Evolutionary conservation across 352 stramenopile species (phyloP).

Genomic region (Elongisporangium senticosum): DNA sequence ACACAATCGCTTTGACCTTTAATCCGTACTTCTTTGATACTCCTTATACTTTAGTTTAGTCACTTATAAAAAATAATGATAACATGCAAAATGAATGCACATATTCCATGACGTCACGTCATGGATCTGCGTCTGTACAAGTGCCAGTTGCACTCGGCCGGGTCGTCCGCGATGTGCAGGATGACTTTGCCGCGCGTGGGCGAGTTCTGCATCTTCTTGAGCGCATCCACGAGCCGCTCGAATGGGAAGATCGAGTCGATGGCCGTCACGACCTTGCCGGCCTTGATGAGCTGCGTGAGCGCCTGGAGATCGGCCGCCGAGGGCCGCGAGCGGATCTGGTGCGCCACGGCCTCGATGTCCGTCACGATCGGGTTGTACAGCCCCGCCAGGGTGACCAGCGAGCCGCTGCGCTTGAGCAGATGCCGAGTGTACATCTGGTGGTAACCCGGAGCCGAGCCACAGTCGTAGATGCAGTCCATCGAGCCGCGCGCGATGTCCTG

Average conservation of each 20-base stretch:
- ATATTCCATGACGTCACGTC: not conserved
- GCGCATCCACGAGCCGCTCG: conserved; percentile 16
- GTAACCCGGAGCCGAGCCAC: conserved; percentile 17
- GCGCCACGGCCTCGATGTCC: not conserved
- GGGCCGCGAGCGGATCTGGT: not conserved
- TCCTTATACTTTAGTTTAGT: not conserved
- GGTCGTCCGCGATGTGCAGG: conserved; percentile 15
- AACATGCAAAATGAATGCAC: not conserved
- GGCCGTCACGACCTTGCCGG: conserved; percentile 13
- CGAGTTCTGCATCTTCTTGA: conserved; percentile 21
- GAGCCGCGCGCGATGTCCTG: conserved; percentile 23
- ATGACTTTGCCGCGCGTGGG: conserved; percentile 37
- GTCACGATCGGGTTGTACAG: not conserved
- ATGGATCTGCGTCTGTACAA: not conserved
- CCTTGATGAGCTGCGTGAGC: conserved; percentile 30
- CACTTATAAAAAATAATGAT: not conserved
- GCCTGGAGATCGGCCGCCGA: conserved; percentile 13
- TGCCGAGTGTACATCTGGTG: conserved; percentile 12
- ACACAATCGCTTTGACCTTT: not conserved
- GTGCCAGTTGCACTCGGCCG: not conserved
- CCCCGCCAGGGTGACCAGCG: not conserved
- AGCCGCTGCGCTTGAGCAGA: conserved; percentile 9
- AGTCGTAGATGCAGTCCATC: conserved; percentile 31
- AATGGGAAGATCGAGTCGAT: conserved; percentile 21
- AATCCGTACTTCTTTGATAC: not conserved